These are phyloP conservation scores for Salvia splendens DNA, from an alignment of 257 asterid species.

Conservation along the genomic window DNA sequence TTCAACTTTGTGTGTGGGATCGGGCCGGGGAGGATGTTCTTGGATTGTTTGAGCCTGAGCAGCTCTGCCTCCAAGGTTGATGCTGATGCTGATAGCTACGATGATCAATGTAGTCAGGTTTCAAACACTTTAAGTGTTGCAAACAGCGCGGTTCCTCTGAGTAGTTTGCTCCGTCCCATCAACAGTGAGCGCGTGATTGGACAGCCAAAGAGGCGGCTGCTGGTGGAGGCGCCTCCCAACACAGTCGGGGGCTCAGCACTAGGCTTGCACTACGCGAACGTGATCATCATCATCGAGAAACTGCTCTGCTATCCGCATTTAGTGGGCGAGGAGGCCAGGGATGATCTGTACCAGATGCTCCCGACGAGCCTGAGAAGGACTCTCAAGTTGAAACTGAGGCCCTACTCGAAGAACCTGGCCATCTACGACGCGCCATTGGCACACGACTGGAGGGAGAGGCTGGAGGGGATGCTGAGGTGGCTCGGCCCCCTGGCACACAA, in stretches of 20 bases:
- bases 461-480: conserved; percentile 60
- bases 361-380: conserved; percentile 78
- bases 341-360: conserved; percentile 88
- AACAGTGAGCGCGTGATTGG: conserved; percentile 34
- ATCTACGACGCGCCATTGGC: conserved; percentile 88
- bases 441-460: conserved; percentile 80
- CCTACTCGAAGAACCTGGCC: conserved; percentile 58
- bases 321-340: conserved; percentile 90
- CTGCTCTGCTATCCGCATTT: conserved; percentile 81
- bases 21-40: conserved; percentile 75
- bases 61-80: conserved; percentile 61
- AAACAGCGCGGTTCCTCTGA: conserved; percentile 32
- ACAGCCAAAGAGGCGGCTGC: conserved; percentile 30
- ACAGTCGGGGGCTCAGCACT: conserved; percentile 92
- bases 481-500: conserved; percentile 84
- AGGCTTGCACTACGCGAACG: conserved; percentile 84
- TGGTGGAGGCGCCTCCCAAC: conserved; percentile 52
- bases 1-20: conserved; percentile 70
- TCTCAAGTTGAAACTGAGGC: conserved; percentile 56
- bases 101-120: conserved; percentile 62
- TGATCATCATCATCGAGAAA: conserved; percentile 75
- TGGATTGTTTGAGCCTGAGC: conserved; percentile 75
- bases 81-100: conserved; percentile 45
- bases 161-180: conserved; percentile 37
- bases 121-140: conserved; percentile 55